phyloP scores from a whole-genome alignment of 345 rosid species.

The Populus simonii region DNA sequence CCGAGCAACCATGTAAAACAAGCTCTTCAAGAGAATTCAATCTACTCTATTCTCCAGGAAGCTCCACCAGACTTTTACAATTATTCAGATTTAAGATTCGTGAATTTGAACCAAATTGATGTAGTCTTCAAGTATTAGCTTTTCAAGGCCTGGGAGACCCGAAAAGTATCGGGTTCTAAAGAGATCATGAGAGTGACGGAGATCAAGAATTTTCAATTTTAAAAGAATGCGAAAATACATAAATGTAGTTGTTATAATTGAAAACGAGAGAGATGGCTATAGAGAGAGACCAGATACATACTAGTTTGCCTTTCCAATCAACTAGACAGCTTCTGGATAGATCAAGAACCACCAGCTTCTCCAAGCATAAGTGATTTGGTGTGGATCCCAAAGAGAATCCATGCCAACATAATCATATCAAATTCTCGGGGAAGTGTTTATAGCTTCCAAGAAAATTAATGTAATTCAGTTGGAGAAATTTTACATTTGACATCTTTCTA shows the following conservation, averaged over 20 bases:
- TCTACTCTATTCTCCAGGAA: not conserved
- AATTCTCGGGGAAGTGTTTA: not conserved
- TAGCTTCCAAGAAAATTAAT: not conserved
- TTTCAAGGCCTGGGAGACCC: conserved; percentile 3
- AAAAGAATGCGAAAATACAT: too few species aligned
- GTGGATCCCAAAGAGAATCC: not conserved
- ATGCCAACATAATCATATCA: not conserved
- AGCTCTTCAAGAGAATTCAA: not conserved
- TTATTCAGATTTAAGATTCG: not conserved
- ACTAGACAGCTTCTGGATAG: not conserved
- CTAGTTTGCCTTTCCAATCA: too few species aligned
- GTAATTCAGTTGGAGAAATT: not conserved
- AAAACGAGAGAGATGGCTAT: too few species aligned
- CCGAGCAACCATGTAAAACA: not conserved
- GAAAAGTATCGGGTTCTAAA: not conserved
- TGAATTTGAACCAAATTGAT: not conserved
- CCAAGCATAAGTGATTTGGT: not conserved
- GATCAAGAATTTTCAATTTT: too few species aligned
- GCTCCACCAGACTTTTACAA: not conserved
- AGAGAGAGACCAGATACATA: not conserved
- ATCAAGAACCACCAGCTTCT: not conserved
- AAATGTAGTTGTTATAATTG: too few species aligned
- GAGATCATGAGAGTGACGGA: too few species aligned
- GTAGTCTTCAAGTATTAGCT: conserved; percentile 1
- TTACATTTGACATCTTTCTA: not conserved